These are phyloP conservation scores for Saitozyma sp. DNA, from an alignment of 768 basidiomycete species.

Conservation along the genomic window DNA sequence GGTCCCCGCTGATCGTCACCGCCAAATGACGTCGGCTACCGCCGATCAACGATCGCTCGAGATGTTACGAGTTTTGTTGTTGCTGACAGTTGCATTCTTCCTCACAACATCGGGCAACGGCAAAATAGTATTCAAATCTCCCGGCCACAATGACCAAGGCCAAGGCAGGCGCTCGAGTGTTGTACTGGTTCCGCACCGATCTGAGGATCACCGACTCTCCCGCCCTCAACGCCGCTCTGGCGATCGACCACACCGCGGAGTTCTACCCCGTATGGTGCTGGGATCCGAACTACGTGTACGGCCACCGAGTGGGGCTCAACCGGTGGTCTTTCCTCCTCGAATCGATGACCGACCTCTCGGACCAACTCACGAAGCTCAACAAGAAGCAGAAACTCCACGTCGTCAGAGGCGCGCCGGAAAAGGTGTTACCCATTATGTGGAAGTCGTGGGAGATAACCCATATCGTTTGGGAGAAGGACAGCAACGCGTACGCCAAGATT, in stretches of 20 bases:
- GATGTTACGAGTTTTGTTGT: too few relatives aligned
- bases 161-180: conserved; percentile 22
- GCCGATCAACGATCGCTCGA: too few relatives aligned
- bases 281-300: conserved; percentile 49
- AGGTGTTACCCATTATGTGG: conserved; percentile 46
- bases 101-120: too few relatives aligned
- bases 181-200: conserved; percentile 55
- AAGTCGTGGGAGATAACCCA: conserved; percentile 54
- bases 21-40: too few relatives aligned
- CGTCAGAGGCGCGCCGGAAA: conserved; percentile 47
- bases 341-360: conserved; percentile 46
- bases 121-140: too few relatives aligned
- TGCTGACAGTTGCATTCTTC: too few relatives aligned
- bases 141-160: neutral
- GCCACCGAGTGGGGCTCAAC: conserved; percentile 50
- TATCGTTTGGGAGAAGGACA: conserved; percentile 50
- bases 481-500: conserved; percentile 46
- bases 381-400: conserved; percentile 48
- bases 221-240: conserved; percentile 37
- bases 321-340: conserved; percentile 47
- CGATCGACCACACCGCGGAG: conserved; percentile 22
- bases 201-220: conserved; percentile 52
- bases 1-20: too few relatives aligned
- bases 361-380: conserved; percentile 44
- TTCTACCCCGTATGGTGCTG: conserved; percentile 51